These are phyloP conservation scores for Saccharomyces hybrid DNA, from an alignment of 1,139 yeast genomes.

Conservation along the genomic window DNA sequence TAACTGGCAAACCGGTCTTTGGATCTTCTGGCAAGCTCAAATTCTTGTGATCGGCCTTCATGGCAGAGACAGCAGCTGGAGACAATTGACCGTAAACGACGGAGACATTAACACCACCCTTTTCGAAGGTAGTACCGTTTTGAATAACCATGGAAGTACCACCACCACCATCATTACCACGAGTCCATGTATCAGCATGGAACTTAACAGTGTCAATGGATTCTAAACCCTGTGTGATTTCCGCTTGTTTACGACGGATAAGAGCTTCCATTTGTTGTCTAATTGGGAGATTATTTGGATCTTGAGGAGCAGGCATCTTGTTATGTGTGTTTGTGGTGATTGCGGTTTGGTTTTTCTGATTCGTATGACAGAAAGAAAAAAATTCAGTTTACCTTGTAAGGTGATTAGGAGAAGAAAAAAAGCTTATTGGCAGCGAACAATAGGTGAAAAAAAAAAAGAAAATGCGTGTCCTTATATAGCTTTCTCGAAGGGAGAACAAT, in stretches of 20 bases:
- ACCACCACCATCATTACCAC: slow-evolving; percentile 83
- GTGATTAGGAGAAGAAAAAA: no score
- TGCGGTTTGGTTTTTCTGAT: background rate
- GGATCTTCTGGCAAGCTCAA: slow-evolving; percentile 50
- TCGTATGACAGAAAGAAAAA: background rate
- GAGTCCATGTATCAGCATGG: slow-evolving; percentile 71
- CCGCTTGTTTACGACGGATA: slow-evolving; percentile 69
- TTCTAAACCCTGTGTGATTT: slow-evolving; percentile 72
- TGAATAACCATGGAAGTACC: slow-evolving; percentile 88
- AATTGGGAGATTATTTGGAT: slow-evolving; percentile 33
- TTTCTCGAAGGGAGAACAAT: background rate
- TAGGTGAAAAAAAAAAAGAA: background rate
- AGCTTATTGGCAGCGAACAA: background rate
- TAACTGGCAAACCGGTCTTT: slow-evolving; percentile 26
- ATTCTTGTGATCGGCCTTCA: slow-evolving; percentile 83
- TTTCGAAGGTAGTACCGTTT: slow-evolving; percentile 83
- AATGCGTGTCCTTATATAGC: background rate
- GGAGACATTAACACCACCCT: slow-evolving; percentile 92
- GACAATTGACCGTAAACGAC: slow-evolving; percentile 83
- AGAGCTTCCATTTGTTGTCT: slow-evolving; percentile 77
- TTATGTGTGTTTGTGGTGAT: background rate
- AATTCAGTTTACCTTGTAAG: no score
- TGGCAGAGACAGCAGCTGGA: slow-evolving; percentile 74
- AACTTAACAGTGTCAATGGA: slow-evolving; percentile 48
- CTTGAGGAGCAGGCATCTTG: slow-evolving; percentile 29